Evolutionary conservation across 2,329 filamentous ascomycete species (phyloP), one percentile per base, ranked within the genome.

Genomic region (Tetracladium maxilliforme): DNA sequence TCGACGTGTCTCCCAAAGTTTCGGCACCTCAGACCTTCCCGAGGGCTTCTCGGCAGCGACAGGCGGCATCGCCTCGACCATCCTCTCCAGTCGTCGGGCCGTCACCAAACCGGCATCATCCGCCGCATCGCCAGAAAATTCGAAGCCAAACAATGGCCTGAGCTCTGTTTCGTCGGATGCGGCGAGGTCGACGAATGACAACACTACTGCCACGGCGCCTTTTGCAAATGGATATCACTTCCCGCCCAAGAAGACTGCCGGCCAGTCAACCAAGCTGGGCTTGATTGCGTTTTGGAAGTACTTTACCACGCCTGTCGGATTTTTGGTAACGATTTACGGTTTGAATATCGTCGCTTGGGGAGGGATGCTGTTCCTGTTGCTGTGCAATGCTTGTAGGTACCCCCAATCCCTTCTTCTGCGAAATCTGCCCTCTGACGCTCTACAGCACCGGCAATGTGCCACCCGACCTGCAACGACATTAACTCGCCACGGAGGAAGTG

Each of bases 291-390:
- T 79, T 42, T 75, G 70, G 69, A 64, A 68, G 26, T 92, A 82
- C 54, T 68, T 78, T 38, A 54, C 66, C 19, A 92, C 81, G 0
- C 77, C 77, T 0, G 49, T 79, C 27, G 82, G 83, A 4, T 83
- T 90, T 44, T 54, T 81, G 27, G 67, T 87, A 20, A 78, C 73
- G 3, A 47, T 92, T 6, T 92, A 92, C 48, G 71, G 76, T 9
- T 62, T 90, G 29, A 86, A 87, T 34, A 66, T 92, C 12, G 69
- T 92, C 7, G 84, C 79, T 1, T 92, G 83, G 83, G 83, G 83
- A 25, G 82, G 78, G 30, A 92, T 92, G 83, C 61, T 92, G 17
- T 92, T 92, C 51, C 56, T 92, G 11, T 58, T 93, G 3, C 68
- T 92, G 14, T 78, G 74, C 55, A 81, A 83, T 40, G 81, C n/a